Evolutionary conservation across 1,284 basidiomycete genomes (phyloP), one percentile per base, ranked within the genome.

Genomic region (Farysia itapuensis): DNA sequence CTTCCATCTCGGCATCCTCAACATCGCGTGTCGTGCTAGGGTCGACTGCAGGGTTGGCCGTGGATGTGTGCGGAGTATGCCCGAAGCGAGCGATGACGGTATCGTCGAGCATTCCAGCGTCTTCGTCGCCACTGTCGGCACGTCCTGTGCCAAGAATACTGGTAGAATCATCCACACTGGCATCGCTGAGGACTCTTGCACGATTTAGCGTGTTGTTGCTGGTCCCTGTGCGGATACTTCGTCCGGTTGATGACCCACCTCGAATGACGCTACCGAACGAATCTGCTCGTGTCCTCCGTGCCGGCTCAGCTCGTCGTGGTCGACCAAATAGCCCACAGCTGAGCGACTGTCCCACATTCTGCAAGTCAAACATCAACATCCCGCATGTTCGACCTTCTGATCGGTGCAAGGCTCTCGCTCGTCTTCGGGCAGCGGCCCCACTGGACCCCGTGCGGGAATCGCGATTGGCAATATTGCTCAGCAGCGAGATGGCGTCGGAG

Each of bases 401-500:
- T n/a, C 45, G 33, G 3, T 41, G 30, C 4, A 49, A n/a, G 8
- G 49, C 50, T 7, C 56, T 29, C 2, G 56, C 56, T 4, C 59
- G 39, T 20, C 51, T 39, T n/a, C 63, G 36, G 7, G 43, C 40
- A 31, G 50, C 47, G 5, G 45, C 43, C 26, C 32, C 24, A 12
- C 24, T 37, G 8, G 47, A 32, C 13, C 49, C 56, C 4, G 41
- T 34, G 11, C 49, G n/a, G n/a, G 63, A 46, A 16, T 59, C 49
- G 9, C 67, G 64, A 31, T 64, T 53, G 16, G 60, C 64, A 30
- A 70, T 70, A 38, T 66, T 66, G 43, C 43, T 48, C 20, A 70
- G 57, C 14, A 70, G 46, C 13, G 66, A 68, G 38, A 70, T 70
- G 36, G 67, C 67, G 33, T 70, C 67, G 19, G 56, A 52, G 30